Conservation (phyloP, 352 stramenopile species). For the Phytophthora ohioensis region DNA sequence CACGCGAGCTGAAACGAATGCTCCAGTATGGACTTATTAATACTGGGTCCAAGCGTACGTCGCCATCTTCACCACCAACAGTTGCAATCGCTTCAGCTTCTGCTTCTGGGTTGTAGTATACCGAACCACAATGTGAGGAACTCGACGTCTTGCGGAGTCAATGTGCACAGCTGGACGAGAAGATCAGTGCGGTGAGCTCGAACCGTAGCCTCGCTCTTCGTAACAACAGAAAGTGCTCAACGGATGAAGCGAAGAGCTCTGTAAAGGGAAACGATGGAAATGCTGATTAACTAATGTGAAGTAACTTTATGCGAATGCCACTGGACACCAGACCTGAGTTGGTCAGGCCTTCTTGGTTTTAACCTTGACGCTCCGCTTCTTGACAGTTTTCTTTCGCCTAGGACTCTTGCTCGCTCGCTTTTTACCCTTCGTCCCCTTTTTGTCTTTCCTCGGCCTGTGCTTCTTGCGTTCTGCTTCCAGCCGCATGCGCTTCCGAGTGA, state of each 20-base stretch:
- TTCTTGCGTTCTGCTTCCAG: slow-evolving; percentile 38
- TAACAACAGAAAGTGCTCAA: slow-evolving; percentile 51
- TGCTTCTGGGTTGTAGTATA: slow-evolving; percentile 45
- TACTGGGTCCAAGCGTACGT: slow-evolving; percentile 60
- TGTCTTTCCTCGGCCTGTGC: slow-evolving; percentile 38
- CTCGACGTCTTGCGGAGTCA: slow-evolving; percentile 64
- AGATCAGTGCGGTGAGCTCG: slow-evolving; percentile 54
- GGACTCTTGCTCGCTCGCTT: slow-evolving; percentile 31
- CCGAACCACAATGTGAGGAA: slow-evolving; percentile 72
- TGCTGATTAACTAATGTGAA: too few relatives aligned
- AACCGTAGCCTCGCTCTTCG: slow-evolving; percentile 48
- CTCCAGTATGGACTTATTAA: slow-evolving; percentile 68
- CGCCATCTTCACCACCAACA: slow-evolving; percentile 12
- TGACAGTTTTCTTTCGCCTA: slow-evolving; percentile 21
- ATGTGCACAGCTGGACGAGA: slow-evolving; percentile 52
- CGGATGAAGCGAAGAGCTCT: slow-evolving; percentile 12
- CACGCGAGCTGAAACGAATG: slow-evolving; percentile 71
- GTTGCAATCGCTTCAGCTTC: slow-evolving; percentile 35
- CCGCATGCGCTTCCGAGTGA: slow-evolving; percentile 49
- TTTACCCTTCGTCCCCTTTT: slow-evolving; percentile 42
- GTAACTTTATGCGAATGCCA: neutral
- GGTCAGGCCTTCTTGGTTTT: slow-evolving; percentile 29
- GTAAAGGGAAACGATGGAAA: too few relatives aligned
- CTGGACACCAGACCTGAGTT: neutral
- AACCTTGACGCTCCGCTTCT: slow-evolving; percentile 23